Base-by-base conservation (phyloP, 306 rosid species). In the Ormosia semicastrata region DNA sequence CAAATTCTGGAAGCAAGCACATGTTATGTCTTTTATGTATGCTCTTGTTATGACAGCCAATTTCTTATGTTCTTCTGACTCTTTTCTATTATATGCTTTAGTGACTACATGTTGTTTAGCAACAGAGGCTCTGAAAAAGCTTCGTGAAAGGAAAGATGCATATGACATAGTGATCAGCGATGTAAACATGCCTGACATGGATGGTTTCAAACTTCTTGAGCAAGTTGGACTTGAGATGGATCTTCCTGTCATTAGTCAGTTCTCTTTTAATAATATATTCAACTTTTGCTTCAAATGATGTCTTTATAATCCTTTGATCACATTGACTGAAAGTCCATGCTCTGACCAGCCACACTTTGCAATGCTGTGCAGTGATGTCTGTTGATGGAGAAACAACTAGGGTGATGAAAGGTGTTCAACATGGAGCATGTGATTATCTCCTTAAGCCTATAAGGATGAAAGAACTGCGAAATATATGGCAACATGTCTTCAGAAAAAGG, bases 171-270 rank as follows among this genome's bases (percentile, higher is more conserved):
- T 95, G 37, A 87, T 95, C 87, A 95, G 98, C 3, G 98, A 95
- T 81, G 98, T 93, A 7, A 95, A 95, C 92, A 93, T 95, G 98
- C 97, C 98, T 0, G 98, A 95, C 84, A 95, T 95, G 98, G 94
- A 95, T 17, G 98, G 97, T 5, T 95, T 95, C 76, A 95, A 89
- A 47, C 98, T 95, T 47, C 98, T 95, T 0, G 98, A 95, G 89
- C 97, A 90, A 80, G 97, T 95, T 43, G 97, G 98, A 75, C 93
- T 95, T 46, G 98, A 95, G 83, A 95, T 95, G 98, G 98, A 95
- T 86, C 95, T 95, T 81, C 98, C 98, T 8, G 95, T 95, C 32
- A 93, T 93, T 2, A 95, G 98, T 95, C 34, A 82, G 94, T 91
- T 77, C 82, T 85, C 77, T 85, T 62, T 80, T 81, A 40, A 50